These are phyloP conservation scores for Dactylellina haptotyla DNA, from an alignment of 2,329 filamentous ascomycete species.

Conservation along the genomic window DNA sequence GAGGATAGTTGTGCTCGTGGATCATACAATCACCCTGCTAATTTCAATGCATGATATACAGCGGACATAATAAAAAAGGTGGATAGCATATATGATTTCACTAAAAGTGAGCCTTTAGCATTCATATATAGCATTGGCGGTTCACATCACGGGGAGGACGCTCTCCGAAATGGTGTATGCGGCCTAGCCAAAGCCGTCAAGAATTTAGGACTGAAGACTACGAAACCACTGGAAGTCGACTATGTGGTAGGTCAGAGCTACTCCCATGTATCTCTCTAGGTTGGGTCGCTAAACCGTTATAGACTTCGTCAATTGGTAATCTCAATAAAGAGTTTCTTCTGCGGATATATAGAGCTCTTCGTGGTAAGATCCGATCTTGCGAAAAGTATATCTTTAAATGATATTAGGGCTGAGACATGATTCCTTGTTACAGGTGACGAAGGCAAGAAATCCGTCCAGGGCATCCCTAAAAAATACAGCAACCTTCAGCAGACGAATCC, in stretches of 20 bases:
- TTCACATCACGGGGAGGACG: constrained; percentile 65
- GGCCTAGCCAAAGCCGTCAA: constrained; percentile 76
- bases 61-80: constrained; percentile 71
- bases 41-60: neutral
- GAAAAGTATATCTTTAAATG: constrained; percentile 19
- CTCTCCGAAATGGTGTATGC: constrained; percentile 72
- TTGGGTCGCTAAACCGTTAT: constrained; percentile 52
- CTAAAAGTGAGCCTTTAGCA: constrained; percentile 73
- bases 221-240: constrained; percentile 73
- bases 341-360: constrained; percentile 69
- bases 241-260: constrained; percentile 70
- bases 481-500: constrained; percentile 60
- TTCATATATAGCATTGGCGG: constrained; percentile 85
- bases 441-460: constrained; percentile 39
- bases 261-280: constrained; percentile 20
- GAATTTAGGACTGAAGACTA: constrained; percentile 70
- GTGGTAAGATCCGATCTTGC: constrained; percentile 62
- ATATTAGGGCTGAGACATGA: constrained; percentile 44
- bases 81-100: constrained; percentile 82
- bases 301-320: constrained; percentile 84
- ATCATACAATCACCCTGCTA: neutral
- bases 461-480: constrained; percentile 47
- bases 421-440: constrained; percentile 42
- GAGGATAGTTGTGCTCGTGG: neutral
- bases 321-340: constrained; percentile 75